These are phyloP conservation scores for Paecilomyces variotii DNA, from an alignment of 2,329 filamentous ascomycete genomes.

Conservation along the genomic window DNA sequence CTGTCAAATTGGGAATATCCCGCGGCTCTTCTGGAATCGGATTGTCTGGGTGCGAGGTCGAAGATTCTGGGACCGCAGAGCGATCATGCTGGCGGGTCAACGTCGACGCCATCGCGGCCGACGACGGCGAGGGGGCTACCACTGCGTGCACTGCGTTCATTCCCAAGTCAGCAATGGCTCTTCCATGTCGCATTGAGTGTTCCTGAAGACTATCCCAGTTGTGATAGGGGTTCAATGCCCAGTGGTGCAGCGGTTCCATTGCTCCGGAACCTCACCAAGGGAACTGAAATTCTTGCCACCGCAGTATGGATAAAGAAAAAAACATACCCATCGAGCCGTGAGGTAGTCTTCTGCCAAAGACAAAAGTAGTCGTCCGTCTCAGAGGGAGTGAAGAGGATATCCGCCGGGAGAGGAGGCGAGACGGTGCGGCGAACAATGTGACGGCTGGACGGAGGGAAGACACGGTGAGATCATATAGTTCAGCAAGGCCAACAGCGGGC, in stretches of 20 bases:
- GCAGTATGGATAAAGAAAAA: background rate
- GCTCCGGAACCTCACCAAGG: background rate
- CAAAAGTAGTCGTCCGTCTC: background rate
- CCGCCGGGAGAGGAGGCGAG: conserved; percentile 1
- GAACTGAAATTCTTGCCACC: background rate
- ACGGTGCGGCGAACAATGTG: conserved; percentile 1
- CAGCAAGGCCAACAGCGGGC: background rate
- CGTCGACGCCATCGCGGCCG: conserved; percentile 17
- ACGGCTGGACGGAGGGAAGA: background rate
- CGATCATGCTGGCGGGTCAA: conserved; percentile 16
- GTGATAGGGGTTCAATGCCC: background rate
- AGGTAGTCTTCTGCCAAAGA: background rate
- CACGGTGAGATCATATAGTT: background rate
- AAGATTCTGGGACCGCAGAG: conserved; percentile 26
- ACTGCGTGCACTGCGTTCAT: conserved; percentile 23
- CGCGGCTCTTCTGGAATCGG: conserved; percentile 42
- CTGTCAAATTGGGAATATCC: conserved; percentile 26
- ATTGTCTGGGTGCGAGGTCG: conserved; percentile 40
- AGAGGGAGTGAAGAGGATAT: background rate
- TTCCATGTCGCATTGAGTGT: background rate
- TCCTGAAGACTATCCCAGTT: background rate
- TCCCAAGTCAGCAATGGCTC: background rate
- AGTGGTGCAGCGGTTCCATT: background rate
- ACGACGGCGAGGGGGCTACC: conserved; percentile 12
- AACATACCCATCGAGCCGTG: conserved; percentile 3